Conservation (phyloP, 257 asterid genomes). For the Solanum appendiculatum region DNA sequence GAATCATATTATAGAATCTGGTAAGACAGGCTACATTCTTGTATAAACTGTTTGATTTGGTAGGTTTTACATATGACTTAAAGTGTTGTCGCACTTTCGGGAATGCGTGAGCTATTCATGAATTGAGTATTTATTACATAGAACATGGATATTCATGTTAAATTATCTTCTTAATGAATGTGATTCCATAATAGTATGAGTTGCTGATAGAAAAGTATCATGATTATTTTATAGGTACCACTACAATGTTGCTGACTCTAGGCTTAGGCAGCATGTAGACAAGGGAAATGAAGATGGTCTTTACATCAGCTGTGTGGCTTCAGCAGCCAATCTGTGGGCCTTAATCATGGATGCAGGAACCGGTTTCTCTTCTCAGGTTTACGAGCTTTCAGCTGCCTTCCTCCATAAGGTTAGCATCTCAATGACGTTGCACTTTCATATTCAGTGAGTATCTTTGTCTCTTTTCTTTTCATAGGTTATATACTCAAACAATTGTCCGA, state of each 20-base stretch:
- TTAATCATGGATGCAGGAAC: conserved; percentile 98
- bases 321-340: conserved; percentile 94
- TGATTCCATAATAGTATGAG: neutral
- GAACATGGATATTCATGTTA: neutral
- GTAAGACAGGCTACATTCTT: neutral
- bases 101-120: neutral
- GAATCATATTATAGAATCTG: neutral
- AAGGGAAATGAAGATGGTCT: conserved; percentile 96
- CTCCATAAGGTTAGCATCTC: conserved; percentile 65
- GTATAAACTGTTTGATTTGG: neutral
- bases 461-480: neutral
- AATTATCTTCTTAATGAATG: neutral
- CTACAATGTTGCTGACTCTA: conserved; percentile 74
- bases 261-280: conserved; percentile 76
- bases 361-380: conserved; percentile 78
- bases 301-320: conserved; percentile 87
- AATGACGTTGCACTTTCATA: neutral
- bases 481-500: neutral
- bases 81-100: neutral
- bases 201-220: neutral
- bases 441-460: neutral
- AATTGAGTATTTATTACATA: neutral
- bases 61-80: neutral
- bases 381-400: conserved; percentile 85
- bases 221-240: conserved; percentile 44